Evolutionary conservation across 129 eudicot genomes (phyloP).

Genomic region (Arctium lappa): DNA sequence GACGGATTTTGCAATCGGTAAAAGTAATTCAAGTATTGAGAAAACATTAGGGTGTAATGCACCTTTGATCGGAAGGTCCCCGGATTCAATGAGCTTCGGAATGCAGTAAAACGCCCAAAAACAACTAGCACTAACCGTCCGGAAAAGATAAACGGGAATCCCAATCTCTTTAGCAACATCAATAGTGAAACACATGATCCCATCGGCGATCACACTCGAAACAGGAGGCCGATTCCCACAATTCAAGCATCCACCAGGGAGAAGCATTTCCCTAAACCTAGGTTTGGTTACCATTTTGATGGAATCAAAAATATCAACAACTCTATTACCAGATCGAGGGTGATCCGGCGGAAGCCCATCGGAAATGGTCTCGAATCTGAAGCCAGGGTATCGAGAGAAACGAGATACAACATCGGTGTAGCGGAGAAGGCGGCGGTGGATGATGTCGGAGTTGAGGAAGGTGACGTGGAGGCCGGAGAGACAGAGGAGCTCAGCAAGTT

Average conservation of each 20-base stretch:
- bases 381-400: slow-evolving; percentile 45
- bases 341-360: slow-evolving; percentile 57
- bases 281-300: slow-evolving; percentile 22
- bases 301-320: slow-evolving; percentile 26
- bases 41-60: not conserved
- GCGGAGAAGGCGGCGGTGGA: slow-evolving; percentile 45
- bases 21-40: not conserved
- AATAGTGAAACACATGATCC: slow-evolving; percentile 34
- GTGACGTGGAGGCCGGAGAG: slow-evolving; percentile 46
- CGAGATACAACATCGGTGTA: slow-evolving; percentile 37
- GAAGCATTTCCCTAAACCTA: slow-evolving; percentile 28
- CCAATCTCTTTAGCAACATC: slow-evolving; percentile 49
- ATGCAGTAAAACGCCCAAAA: slow-evolving; percentile 52
- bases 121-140: slow-evolving; percentile 42
- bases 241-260: slow-evolving; percentile 17
- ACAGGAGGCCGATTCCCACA: slow-evolving; percentile 24
- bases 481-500: slow-evolving; percentile 57
- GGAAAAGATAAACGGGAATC: slow-evolving; percentile 42
- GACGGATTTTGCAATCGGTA: too few species aligned
- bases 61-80: slow-evolving; percentile 56
- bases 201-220: slow-evolving; percentile 51
- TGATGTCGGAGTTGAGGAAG: slow-evolving; percentile 45
- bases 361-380: slow-evolving; percentile 44
- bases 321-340: slow-evolving; percentile 41
- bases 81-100: slow-evolving; percentile 47